Base-by-base conservation (phyloP, 441 rosid species). In the Pelargonium australe region DNA sequence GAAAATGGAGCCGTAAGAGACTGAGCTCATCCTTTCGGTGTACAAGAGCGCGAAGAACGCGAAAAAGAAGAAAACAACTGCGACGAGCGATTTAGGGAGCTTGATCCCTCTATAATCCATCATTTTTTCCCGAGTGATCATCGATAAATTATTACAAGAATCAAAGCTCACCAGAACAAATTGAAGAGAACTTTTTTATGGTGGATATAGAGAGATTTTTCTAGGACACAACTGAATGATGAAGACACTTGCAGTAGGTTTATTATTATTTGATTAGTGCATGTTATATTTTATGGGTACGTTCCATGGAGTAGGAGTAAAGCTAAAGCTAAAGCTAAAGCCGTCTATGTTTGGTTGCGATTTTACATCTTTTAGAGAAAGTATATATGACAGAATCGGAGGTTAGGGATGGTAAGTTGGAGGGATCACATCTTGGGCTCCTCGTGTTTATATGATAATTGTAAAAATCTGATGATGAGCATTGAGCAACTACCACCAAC, bases 251-350 rank as follows among this genome's bases (percentile, higher is more conserved):
- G n/a, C 31, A 28, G 31, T 28, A 28, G 31, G 31, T 2, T 57
- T 68, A 65, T 12, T 40, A 3, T 8, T 7, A 6, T 0, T 17
- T n/a, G n/a, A 4, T 66, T 13, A 41, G 1, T 49, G 57, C n/a
- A 66, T 20, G 13, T 47, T 43, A 66, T 70, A 41, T 63, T 11
- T 72, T 69, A 66, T 72, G 40, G 70, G 64, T 68, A 66, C n/a
- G 55, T 49, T 11, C 41, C 73, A 64, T 85, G 76, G 93, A 90
- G 93, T 92, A 88, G 84, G 85, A 87, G 93, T n/a, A n/a, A n/a
- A n/a, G n/a, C n/a, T 92, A 79, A 92, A 88, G 90, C 78, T 70
- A 81, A 92, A 90, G 98, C 40, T 34, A 34, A 34, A 34, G 55
- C 55, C 12, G 3, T 13, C 60, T 66, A 83, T 66, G 76, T 71